These are phyloP conservation scores for Cynanchum wilfordii DNA, from an alignment of 257 asterid genomes.

Conservation along the genomic window DNA sequence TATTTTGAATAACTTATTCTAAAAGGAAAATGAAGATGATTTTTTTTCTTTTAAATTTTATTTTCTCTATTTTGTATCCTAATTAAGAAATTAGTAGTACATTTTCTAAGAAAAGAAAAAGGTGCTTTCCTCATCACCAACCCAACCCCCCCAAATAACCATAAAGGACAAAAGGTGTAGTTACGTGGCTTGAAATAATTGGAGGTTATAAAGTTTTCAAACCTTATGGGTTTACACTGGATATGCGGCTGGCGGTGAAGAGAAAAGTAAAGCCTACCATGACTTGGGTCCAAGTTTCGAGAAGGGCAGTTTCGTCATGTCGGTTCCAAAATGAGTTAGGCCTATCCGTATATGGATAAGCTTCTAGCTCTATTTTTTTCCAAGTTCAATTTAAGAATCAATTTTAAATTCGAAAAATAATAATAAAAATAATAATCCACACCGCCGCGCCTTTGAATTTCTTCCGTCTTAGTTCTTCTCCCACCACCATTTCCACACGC, in stretches of 20 bases:
- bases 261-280: constrained; percentile 11
- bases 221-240: not conserved
- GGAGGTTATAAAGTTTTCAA: not conserved
- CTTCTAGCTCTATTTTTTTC: constrained; percentile 15
- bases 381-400: not conserved
- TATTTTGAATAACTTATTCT: no score
- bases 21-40: no score
- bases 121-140: no score
- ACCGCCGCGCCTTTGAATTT: constrained; percentile 53
- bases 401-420: not conserved
- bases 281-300: constrained; percentile 23
- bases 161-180: no score
- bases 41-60: no score
- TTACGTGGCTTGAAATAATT: not conserved
- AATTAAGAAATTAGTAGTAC: no score
- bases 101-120: no score
- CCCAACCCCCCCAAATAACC: not conserved
- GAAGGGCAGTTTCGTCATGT: constrained; percentile 35
- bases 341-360: constrained; percentile 70
- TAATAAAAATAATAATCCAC: constrained; percentile 7
- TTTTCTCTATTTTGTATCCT: no score
- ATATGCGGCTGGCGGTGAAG: constrained; percentile 9
- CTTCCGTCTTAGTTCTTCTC: constrained; percentile 11
- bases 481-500: constrained; percentile 44
- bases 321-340: constrained; percentile 21